phyloP scores from a whole-genome alignment of 192 early-diverging fungal species.

The Coemansia sp. region DNA sequence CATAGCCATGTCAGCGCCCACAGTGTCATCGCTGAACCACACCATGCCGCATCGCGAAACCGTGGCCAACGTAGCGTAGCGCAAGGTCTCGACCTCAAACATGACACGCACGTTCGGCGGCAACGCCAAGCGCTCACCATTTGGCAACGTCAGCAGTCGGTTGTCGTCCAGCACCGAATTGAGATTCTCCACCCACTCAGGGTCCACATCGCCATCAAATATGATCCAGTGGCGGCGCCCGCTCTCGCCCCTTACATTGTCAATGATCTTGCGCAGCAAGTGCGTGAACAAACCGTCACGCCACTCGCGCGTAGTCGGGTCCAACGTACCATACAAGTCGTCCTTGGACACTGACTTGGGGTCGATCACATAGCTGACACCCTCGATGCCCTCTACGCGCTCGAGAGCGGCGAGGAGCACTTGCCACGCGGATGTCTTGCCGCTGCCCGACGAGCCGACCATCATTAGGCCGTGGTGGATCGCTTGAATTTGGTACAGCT shows the following conservation, averaged over 20 bases:
- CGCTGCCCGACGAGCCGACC: slow-evolving; percentile 97
- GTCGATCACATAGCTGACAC: slow-evolving; percentile 92
- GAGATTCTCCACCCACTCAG: slow-evolving; percentile 99
- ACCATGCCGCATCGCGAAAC: slow-evolving; percentile 99
- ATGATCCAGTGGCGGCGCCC: slow-evolving; percentile 97
- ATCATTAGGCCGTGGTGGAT: slow-evolving; percentile 99
- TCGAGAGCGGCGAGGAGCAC: slow-evolving; percentile 89
- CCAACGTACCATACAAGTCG: slow-evolving; percentile 92
- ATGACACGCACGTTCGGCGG: slow-evolving; percentile 96
- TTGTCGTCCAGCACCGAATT: slow-evolving; percentile 96
- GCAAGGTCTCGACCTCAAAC: slow-evolving; percentile 99
- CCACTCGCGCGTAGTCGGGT: slow-evolving; percentile 99
- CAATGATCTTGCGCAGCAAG: slow-evolving; percentile 95
- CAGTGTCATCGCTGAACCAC: slow-evolving; percentile 95
- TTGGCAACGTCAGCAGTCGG: slow-evolving; percentile 93
- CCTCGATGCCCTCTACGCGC: slow-evolving; percentile 86
- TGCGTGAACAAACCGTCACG: slow-evolving; percentile 99
- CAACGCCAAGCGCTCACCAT: slow-evolving; percentile 94
- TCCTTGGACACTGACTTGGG: slow-evolving; percentile 99
- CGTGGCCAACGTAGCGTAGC: slow-evolving; percentile 97
- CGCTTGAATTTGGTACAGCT: slow-evolving; percentile 97
- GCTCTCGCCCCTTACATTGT: slow-evolving; percentile 96
- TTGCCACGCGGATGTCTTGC: slow-evolving; percentile 94
- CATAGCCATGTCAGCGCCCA: slow-evolving; percentile 76
- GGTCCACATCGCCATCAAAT: slow-evolving; percentile 99